Percentiles rank a stretch among this genome's conserved stretches.
Evolutionary conservation across 192 early-diverging fungal species (phyloP).

Genomic region (Coemansia sp.): DNA sequence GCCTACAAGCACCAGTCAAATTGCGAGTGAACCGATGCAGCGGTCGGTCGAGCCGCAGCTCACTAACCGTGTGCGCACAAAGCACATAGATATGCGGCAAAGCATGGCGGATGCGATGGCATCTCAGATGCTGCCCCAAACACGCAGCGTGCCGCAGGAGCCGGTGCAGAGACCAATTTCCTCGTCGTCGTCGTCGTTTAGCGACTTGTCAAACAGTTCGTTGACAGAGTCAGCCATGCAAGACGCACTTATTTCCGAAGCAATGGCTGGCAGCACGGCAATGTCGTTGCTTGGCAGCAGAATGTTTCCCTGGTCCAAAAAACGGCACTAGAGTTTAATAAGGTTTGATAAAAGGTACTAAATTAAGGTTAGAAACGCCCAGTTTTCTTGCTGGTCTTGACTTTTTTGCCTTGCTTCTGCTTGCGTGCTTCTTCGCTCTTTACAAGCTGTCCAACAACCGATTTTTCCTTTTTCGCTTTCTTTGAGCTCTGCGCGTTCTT

Average conservation of each 20-base stretch:
- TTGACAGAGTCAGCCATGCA: constrained; percentile 54
- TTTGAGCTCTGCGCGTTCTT: constrained; percentile 62
- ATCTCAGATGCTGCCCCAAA: constrained; percentile 15
- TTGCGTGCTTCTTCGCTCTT: constrained; percentile 30
- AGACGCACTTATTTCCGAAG: constrained; percentile 45
- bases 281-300: constrained; percentile 49
- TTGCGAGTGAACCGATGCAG: background rate
- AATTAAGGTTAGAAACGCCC: constrained; percentile 20
- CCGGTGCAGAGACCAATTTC: background rate
- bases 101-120: constrained; percentile 48
- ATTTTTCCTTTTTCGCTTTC: constrained; percentile 46
- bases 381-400: constrained; percentile 51
- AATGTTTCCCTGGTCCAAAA: constrained; percentile 49
- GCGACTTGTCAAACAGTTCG: constrained; percentile 45
- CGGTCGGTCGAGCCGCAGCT: constrained; percentile 7
- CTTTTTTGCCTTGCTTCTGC: constrained; percentile 36
- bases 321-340: constrained; percentile 8
- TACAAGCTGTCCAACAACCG: constrained; percentile 23
- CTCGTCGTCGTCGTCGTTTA: constrained; percentile 42
- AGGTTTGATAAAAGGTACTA: background rate
- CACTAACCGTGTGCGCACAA: background rate
- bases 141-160: background rate
- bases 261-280: constrained; percentile 42
- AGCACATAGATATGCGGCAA: constrained; percentile 14
- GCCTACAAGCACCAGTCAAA: background rate